Percentiles rank a stretch among this genome's conserved stretches.
Evolutionary conservation across 345 rosid species (phyloP).

Genomic region (Nasturtium officinale): DNA sequence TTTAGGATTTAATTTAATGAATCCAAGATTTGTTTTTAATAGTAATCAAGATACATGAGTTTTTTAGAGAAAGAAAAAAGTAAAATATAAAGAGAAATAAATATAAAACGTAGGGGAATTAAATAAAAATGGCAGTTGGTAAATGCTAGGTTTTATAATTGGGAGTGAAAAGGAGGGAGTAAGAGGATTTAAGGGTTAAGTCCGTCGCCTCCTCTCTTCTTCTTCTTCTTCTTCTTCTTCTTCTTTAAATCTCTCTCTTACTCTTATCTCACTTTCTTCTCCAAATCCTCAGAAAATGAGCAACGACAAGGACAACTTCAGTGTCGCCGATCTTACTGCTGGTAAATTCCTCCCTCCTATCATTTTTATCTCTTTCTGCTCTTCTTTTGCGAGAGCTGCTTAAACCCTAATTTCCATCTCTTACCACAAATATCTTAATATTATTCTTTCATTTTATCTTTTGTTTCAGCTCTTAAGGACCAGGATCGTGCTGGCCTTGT

Average conservation of each 20-base stretch:
- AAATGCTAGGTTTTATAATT: conserved; percentile 8
- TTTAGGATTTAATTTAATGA: background rate
- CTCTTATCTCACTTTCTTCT: conserved; percentile 7
- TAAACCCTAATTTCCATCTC: background rate
- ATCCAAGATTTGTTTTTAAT: background rate
- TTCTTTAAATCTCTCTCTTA: background rate
- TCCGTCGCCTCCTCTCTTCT: conserved; percentile 15
- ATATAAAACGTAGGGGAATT: background rate
- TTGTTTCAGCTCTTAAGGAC: conserved; percentile 53
- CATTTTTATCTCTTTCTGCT: background rate
- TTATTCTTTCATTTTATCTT: background rate
- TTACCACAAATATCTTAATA: background rate
- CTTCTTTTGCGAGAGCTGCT: background rate
- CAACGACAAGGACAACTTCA: conserved; percentile 62
- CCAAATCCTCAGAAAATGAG: conserved; percentile 48
- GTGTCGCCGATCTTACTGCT: conserved; percentile 65
- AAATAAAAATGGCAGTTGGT: background rate
- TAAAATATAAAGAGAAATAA: background rate
- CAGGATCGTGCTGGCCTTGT: conserved; percentile 67
- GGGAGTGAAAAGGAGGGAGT: background rate
- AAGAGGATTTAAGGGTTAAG: background rate
- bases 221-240: background rate
- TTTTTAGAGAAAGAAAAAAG: background rate
- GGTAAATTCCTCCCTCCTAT: conserved; percentile 38
- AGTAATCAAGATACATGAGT: background rate